phyloP scores from a whole-genome alignment of 2,329 filamentous ascomycete genomes.

The Cladosporium sp. region DNA sequence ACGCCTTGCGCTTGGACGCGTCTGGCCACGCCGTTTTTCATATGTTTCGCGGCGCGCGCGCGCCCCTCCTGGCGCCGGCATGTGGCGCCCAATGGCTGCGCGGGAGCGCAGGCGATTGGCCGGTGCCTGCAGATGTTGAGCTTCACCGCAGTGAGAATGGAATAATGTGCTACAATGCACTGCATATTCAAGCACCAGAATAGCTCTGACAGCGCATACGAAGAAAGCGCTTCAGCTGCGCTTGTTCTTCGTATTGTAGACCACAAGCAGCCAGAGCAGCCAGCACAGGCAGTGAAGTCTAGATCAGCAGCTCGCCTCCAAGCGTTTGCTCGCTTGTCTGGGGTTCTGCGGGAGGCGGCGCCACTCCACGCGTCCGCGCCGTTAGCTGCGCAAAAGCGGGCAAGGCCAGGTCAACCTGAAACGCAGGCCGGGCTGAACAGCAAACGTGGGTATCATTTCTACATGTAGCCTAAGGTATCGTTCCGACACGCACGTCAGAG shows the following conservation, averaged over 20 bases:
- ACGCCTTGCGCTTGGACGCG: conserved; percentile 11
- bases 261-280: too few relatives aligned
- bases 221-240: too few relatives aligned
- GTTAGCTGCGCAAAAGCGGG: too few relatives aligned
- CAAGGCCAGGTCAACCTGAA: not conserved
- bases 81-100: conserved; percentile 6
- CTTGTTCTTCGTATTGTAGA: too few relatives aligned
- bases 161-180: not conserved
- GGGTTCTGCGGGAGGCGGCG: too few relatives aligned
- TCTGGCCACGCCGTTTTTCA: not conserved
- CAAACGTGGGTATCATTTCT: not conserved
- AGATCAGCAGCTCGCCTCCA: too few relatives aligned
- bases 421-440: not conserved
- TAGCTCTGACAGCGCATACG: too few relatives aligned
- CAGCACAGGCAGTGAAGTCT: too few relatives aligned
- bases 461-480: not conserved
- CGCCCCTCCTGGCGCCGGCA: conserved; percentile 4
- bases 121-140: conserved; percentile 1
- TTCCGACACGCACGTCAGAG: not conserved
- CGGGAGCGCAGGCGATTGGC: not conserved
- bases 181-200: not conserved
- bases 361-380: too few relatives aligned
- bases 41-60: not conserved
- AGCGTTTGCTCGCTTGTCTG: too few relatives aligned
- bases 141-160: not conserved